phyloP scores from a whole-genome alignment of 345 rosid genomes.

The Raphanus sativus region DNA sequence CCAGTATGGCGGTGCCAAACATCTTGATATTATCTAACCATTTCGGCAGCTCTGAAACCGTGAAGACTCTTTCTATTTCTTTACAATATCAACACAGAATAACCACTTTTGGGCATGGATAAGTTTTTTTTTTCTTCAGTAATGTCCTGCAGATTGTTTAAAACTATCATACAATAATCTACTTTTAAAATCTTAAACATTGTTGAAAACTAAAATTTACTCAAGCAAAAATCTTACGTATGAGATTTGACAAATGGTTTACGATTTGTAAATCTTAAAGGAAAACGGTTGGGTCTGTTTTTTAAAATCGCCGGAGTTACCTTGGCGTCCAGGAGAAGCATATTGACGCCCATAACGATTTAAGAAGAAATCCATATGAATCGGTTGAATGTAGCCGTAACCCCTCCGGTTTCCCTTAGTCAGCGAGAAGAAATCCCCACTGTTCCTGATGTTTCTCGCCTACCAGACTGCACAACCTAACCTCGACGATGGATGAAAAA shows the following conservation, averaged over 20 bases:
- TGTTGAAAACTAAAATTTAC: too few species aligned
- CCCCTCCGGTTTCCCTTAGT: neutral
- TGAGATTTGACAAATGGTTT: too few species aligned
- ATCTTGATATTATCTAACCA: neutral
- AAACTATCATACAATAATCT: neutral
- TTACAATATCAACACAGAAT: neutral
- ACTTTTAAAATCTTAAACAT: neutral
- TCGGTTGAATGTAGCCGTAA: neutral
- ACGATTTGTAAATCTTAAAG: too few species aligned
- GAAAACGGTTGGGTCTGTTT: neutral
- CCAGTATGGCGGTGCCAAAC: neutral
- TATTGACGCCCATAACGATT: neutral
- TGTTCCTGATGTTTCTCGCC: neutral
- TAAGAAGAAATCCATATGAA: too few species aligned
- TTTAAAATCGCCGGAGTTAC: neutral
- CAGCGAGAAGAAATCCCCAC: neutral
- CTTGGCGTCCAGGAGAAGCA: neutral
- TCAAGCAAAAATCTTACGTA: too few species aligned
- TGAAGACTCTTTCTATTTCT: neutral
- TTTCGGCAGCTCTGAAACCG: neutral
- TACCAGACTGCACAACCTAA: too few species aligned
- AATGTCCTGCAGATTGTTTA: neutral
- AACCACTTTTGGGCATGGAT: neutral
- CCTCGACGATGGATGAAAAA: too few species aligned
- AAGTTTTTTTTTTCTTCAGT: neutral